Evolutionary conservation across 148 eudicot species (phyloP), one percentile per base, ranked within the genome.

Genomic region (Chenopodium berlandieri): DNA sequence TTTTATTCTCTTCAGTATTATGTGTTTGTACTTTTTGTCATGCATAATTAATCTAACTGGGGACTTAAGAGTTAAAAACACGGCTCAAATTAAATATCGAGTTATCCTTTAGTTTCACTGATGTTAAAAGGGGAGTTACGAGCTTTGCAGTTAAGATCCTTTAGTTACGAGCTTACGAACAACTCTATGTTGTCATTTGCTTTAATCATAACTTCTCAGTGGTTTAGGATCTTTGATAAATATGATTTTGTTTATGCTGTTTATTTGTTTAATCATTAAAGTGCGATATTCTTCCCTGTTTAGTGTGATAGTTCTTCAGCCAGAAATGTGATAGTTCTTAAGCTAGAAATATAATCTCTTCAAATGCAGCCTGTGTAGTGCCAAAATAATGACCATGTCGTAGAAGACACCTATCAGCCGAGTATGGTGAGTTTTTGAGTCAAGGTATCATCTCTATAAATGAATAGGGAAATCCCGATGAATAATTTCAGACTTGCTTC

Each of bases 401-500:
- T 11, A 47, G 77, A 74, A 47, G 77, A 34, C 4, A 30, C 52
- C 7, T 31, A 14, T 4, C 20, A 60, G 10, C 31, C 31, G 31
- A 34, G 75, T 2, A 67, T 31, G 69, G 30, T 1, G 27, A 9
- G 56, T 22, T 44, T 4, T 12, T 9, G 7, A 40, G 22, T 63
- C 20, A 44, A 47, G 25, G 17, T 82, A 77, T 58, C 7, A 82
- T 16, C 69, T 34, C 54, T 76, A 71, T 32, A 22, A 30, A 69
- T 40, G 72, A 30, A 77, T 71, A 64, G 47, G 22, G 82, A 54
- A 4, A 46, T 14, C 50, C 80, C 72, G 6, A 37, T 37, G 7
- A 37, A 76, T 63, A 50, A 50, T 72, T 71, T 77, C 58, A 73
- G 47, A 25, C 75, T 77, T 47, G 58, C 34, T 20, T 40, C n/a